These are phyloP conservation scores for Penicillium sp. DNA, from an alignment of 2,329 filamentous ascomycete genomes.

Conservation along the genomic window DNA sequence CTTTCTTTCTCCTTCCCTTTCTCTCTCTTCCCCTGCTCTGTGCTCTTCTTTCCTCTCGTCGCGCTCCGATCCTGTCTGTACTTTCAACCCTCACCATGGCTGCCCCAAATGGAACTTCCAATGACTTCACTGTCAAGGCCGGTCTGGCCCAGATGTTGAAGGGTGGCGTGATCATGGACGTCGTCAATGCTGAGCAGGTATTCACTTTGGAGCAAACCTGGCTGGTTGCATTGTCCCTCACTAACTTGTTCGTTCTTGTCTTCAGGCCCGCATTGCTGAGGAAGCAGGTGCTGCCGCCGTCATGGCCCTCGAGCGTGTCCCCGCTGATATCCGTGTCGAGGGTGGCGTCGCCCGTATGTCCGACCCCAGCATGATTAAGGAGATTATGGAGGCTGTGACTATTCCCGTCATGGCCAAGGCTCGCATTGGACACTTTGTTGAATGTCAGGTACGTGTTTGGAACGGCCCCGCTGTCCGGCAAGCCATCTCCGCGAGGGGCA, in stretches of 20 bases:
- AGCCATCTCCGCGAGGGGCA: background rate
- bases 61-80: too few relatives aligned
- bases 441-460: conserved; percentile 67
- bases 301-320: conserved; percentile 97
- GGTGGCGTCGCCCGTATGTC: conserved; percentile 97
- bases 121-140: conserved; percentile 84
- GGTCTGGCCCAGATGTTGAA: conserved; percentile 97
- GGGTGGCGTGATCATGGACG: conserved; percentile 99
- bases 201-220: conserved; percentile 2
- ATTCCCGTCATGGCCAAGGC: conserved; percentile 99
- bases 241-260: background rate
- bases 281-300: conserved; percentile 93
- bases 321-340: conserved; percentile 87
- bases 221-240: background rate
- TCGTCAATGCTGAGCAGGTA: conserved; percentile 83
- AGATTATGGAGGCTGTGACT: conserved; percentile 91
- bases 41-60: background rate
- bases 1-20: background rate
- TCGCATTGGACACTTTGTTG: conserved; percentile 94
- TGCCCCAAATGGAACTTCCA: conserved; percentile 35
- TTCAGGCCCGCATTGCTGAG: conserved; percentile 90
- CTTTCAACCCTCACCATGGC: conserved; percentile 32
- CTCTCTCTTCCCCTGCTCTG: conserved; percentile 4
- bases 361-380: conserved; percentile 88
- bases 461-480: background rate